Conservation (phyloP, 202 grass and related monocot genomes). For the Setaria italica region DNA sequence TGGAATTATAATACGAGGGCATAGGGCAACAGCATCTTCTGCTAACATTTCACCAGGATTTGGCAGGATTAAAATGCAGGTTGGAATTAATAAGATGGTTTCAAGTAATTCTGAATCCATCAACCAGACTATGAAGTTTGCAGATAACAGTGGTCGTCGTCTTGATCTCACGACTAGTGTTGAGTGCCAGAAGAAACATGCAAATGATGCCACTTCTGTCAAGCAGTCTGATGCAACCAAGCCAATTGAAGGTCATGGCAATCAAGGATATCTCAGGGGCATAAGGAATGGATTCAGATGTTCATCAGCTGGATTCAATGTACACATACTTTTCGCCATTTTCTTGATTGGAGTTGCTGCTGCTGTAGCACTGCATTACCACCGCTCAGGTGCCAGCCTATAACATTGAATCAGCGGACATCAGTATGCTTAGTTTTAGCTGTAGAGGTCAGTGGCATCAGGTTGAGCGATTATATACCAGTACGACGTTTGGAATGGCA, state of each 20-base stretch:
- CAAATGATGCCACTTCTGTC: slow-evolving; percentile 31
- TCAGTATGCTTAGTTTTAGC: slow-evolving; percentile 21
- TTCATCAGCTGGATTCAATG: slow-evolving; percentile 47
- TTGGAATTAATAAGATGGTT: slow-evolving; percentile 58
- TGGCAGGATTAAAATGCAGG: slow-evolving; percentile 23
- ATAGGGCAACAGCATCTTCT: not conserved
- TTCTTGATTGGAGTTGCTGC: slow-evolving; percentile 52
- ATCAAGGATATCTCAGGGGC: slow-evolving; percentile 41
- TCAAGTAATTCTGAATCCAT: slow-evolving; percentile 56
- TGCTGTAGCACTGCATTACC: slow-evolving; percentile 42
- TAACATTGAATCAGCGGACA: slow-evolving; percentile 26
- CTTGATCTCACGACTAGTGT: slow-evolving; percentile 46
- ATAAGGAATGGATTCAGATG: slow-evolving; percentile 29
- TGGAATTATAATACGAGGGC: slow-evolving; percentile 45
- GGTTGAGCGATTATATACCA: slow-evolving; percentile 3
- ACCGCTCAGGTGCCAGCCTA: slow-evolving; percentile 18
- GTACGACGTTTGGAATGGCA: not conserved
- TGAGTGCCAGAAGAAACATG: slow-evolving; percentile 42
- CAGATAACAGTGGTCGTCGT: slow-evolving; percentile 43
- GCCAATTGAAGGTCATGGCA: not conserved
- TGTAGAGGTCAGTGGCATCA: slow-evolving; percentile 12
- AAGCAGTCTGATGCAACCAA: slow-evolving; percentile 36
- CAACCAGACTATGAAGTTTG: slow-evolving; percentile 54
- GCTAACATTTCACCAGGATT: not conserved
- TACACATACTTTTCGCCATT: slow-evolving; percentile 34